Evolutionary conservation across 202 grass and related monocot genomes (phyloP).

Genomic region (Sporobolus alterniflorus): DNA sequence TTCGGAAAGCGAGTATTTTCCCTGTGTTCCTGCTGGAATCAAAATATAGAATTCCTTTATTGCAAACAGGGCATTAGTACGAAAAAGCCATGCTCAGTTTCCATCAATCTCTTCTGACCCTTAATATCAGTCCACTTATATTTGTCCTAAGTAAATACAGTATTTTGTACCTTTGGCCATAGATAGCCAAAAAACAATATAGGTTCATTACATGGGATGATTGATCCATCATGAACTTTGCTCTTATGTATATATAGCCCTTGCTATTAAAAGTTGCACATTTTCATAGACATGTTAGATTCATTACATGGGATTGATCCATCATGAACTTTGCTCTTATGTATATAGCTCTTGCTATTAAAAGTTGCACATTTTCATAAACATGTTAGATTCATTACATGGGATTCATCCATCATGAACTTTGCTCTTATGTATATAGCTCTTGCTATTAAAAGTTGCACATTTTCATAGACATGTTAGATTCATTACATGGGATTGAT

Average conservation of each 20-base stretch:
- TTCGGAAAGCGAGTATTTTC: background rate
- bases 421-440: background rate
- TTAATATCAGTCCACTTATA: background rate
- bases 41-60: background rate
- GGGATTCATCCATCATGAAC: background rate
- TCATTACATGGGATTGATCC: background rate
- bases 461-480: too few species aligned
- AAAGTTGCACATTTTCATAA: too few species aligned
- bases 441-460: background rate
- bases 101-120: background rate
- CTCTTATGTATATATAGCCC: background rate
- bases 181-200: background rate
- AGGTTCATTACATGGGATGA: background rate
- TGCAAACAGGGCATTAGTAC: background rate
- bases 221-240: background rate
- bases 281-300: too few species aligned
- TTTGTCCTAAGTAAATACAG: background rate
- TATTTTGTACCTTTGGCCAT: too few species aligned
- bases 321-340: background rate
- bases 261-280: background rate
- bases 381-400: background rate
- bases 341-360: background rate
- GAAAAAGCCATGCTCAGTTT: background rate
- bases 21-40: background rate
- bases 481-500: background rate